Evolutionary conservation across 768 basidiomycete genomes (phyloP), one percentile per base, ranked within the genome.

Genomic region (Auriscalpium microsporum): DNA sequence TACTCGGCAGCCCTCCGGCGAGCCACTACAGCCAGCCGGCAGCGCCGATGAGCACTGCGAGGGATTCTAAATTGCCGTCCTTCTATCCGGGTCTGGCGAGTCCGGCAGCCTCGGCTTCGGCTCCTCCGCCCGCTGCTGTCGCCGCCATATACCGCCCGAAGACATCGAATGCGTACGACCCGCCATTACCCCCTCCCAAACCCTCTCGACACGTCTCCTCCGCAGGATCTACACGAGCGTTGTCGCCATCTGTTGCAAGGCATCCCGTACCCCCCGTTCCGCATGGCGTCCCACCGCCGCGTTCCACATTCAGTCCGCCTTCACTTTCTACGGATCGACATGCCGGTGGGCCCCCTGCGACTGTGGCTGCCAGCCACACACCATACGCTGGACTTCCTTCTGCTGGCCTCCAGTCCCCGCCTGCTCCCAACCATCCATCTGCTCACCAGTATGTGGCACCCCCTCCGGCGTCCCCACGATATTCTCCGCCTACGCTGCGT

Each of bases 151-250:
- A 62, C 48, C 59, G 68, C 28, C 63, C 68, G 8, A 65, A 60
- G 33, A 60, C 59, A 2, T 55, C 57, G 35, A 65, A 69, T 60
- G 68, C 68, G 4, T 69, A 69, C 56, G 68, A 69, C 46, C 68
- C 68, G n/a, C 68, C 68, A 11, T 59, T 69, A 11, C 67, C 66
- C 8, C 52, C 65, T 33, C 59, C 58, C 42, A 60, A 59, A 38
- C 33, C 60, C 34, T 28, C 53, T 10, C 56, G 55, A 42, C 52
- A 45, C 14, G 23, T 55, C 37, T 28, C 61, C 10, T 48, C 50
- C 6, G 2, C 55, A 45, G 48, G 49, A 21, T 44, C 52, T 8
- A 42, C 55, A 10, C 54, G 50, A 17, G n/a, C 42, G 19, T 21
- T 57, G 38, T 52, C 62, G 44, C 53, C 55, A 17, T n/a, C 56